A percentile compares a stretch with the other conserved stretches of the same genome.
Conservation (phyloP, 192 early-diverging fungal genomes). For the Chytriomyces sp. region DNA sequence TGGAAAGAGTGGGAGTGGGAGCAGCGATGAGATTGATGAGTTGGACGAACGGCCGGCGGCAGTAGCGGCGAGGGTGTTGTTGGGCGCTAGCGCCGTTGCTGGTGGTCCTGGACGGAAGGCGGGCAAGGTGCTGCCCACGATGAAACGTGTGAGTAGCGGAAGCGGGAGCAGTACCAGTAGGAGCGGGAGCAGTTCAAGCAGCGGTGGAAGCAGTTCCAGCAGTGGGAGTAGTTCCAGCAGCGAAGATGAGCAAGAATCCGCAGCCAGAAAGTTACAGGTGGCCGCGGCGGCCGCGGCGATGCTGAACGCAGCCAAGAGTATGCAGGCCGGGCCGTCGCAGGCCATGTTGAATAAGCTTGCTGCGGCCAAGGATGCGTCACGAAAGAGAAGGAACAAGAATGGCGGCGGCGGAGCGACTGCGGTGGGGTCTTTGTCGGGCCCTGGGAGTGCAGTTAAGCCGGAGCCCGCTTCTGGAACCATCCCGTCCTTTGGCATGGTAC, state of each 20-base stretch:
- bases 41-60: background rate
- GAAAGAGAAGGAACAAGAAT: background rate
- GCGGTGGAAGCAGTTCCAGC: background rate
- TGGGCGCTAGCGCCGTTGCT: background rate
- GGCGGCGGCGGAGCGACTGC: background rate
- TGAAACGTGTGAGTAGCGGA: background rate
- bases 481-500: conserved; percentile 8
- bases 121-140: background rate
- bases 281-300: background rate
- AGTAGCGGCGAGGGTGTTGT: too few species aligned
- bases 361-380: background rate
- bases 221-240: background rate
- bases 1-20: too few species aligned
- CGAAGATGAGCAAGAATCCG: background rate
- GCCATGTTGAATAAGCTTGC: conserved; percentile 14
- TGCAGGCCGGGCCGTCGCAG: background rate
- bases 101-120: background rate
- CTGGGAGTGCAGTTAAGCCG: background rate
- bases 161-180: background rate
- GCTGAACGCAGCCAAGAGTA: background rate
- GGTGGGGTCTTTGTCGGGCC: background rate
- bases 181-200: conserved; percentile 8
- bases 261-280: background rate
- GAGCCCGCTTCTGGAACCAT: background rate
- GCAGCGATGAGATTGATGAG: conserved; percentile 12